Percentiles rank a stretch among this genome's conserved stretches.
Evolutionary conservation across 2,329 filamentous ascomycete species (phyloP).

Genomic region (Colletotrichum navitas): DNA sequence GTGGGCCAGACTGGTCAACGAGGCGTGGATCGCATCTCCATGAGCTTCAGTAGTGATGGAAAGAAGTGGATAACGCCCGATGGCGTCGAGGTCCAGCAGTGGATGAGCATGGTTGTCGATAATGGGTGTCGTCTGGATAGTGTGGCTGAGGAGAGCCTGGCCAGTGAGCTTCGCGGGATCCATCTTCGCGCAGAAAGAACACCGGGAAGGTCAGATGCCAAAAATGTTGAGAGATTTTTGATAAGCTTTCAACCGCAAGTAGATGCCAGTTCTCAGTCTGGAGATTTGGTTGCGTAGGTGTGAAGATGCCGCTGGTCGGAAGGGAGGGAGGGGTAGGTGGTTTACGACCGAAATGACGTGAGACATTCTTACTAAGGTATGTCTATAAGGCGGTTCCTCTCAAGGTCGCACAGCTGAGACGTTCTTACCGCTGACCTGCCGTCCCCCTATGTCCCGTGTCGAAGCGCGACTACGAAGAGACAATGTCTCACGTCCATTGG

Average conservation of each 20-base stretch:
- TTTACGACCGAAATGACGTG: slow-evolving; percentile 32
- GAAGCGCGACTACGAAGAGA: not conserved
- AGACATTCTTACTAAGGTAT: slow-evolving; percentile 18
- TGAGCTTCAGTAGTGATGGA: slow-evolving; percentile 80
- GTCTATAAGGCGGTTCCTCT: no score
- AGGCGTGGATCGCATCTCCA: slow-evolving; percentile 74
- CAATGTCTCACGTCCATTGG: slow-evolving; percentile 26
- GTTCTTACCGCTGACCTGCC: slow-evolving; percentile 31
- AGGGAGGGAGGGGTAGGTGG: slow-evolving; percentile 29
- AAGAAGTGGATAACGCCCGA: slow-evolving; percentile 62
- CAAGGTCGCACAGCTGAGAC: slow-evolving; percentile 3
- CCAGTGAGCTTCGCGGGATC: slow-evolving; percentile 43
- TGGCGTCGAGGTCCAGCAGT: slow-evolving; percentile 66
- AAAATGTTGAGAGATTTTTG: not conserved
- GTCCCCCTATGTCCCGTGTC: not conserved
- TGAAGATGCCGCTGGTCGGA: slow-evolving; percentile 7
- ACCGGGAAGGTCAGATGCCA: slow-evolving; percentile 12
- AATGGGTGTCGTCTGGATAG: slow-evolving; percentile 69
- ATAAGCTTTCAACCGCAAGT: slow-evolving; percentile 28
- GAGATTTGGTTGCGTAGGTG: slow-evolving; percentile 19
- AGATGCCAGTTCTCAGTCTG: slow-evolving; percentile 1
- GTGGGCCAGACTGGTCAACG: slow-evolving; percentile 74
- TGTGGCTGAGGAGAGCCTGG: slow-evolving; percentile 48
- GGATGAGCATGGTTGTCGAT: slow-evolving; percentile 83
- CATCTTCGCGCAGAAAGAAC: slow-evolving; percentile 38